Evolutionary conservation across 2,329 filamentous ascomycete species (phyloP).

Genomic region (Westerdykella ornata): DNA sequence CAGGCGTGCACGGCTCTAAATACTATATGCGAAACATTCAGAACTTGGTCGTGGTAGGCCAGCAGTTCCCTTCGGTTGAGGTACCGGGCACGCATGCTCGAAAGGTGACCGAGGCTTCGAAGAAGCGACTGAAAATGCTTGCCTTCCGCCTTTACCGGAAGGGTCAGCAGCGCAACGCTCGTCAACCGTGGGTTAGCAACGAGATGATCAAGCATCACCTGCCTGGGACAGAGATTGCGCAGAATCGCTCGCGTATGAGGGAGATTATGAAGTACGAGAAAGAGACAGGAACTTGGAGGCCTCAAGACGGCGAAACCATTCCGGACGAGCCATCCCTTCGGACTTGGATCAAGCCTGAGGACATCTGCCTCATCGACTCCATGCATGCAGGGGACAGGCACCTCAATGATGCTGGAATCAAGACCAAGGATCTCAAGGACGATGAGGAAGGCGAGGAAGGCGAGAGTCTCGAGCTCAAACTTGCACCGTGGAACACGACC

Average conservation of each 20-base stretch:
- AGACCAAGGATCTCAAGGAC: slow-evolving; percentile 58
- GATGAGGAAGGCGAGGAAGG: slow-evolving; percentile 57
- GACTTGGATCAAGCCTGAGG: slow-evolving; percentile 87
- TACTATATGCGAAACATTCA: slow-evolving; percentile 88
- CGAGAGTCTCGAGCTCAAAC: slow-evolving; percentile 75
- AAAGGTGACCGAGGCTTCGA: slow-evolving; percentile 93
- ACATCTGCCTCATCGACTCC: slow-evolving; percentile 87
- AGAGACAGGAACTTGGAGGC: slow-evolving; percentile 72
- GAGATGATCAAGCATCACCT: slow-evolving; percentile 61
- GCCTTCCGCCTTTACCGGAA: slow-evolving; percentile 82
- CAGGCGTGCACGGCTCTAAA: slow-evolving; percentile 65
- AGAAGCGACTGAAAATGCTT: slow-evolving; percentile 94
- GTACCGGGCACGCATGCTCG: slow-evolving; percentile 89
- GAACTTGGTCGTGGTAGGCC: slow-evolving; percentile 83
- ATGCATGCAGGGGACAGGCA: slow-evolving; percentile 95
- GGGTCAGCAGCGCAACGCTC: slow-evolving; percentile 61
- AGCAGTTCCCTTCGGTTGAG: slow-evolving; percentile 85
- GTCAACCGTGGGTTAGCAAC: slow-evolving; percentile 76
- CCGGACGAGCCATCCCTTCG: slow-evolving; percentile 77
- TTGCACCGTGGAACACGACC: slow-evolving; percentile 93
- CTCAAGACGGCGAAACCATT: slow-evolving; percentile 64
- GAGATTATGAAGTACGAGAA: slow-evolving; percentile 92
- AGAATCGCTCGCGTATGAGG: slow-evolving; percentile 93
- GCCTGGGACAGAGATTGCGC: slow-evolving; percentile 85
- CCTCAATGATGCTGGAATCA: slow-evolving; percentile 84